A percentile compares a stretch with the other conserved stretches of the same genome.
These are phyloP conservation scores for Pseudogymnoascus sp. DNA, from an alignment of 2,329 filamentous ascomycete genomes.

Conservation along the genomic window DNA sequence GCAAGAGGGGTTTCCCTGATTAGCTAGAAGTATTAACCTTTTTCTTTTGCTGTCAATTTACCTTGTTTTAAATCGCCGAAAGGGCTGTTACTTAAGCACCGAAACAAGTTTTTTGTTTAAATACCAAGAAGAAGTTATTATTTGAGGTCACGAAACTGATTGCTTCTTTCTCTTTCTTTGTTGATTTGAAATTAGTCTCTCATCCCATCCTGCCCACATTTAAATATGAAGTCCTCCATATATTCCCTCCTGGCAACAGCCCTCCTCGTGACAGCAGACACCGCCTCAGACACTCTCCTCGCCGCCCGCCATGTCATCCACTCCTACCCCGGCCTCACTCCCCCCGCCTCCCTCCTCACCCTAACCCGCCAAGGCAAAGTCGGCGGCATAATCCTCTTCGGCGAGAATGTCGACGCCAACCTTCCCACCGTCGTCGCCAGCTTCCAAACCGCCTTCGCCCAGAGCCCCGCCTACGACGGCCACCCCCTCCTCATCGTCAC, in stretches of 20 bases:
- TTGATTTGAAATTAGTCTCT: background rate
- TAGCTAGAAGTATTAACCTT: background rate
- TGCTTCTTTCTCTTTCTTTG: background rate
- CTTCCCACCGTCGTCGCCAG: slow-evolving; percentile 17
- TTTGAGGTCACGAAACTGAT: background rate
- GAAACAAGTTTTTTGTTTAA: background rate
- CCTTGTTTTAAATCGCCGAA: background rate
- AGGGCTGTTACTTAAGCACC: background rate
- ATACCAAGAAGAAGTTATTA: background rate
- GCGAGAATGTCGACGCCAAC: slow-evolving; percentile 25
- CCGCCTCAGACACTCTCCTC: background rate
- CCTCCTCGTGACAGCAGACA: background rate
- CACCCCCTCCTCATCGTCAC: slow-evolving; percentile 27
- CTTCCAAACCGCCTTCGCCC: slow-evolving; percentile 23
- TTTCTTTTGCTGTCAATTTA: background rate
- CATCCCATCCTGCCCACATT: background rate
- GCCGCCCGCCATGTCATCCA: slow-evolving; percentile 26
- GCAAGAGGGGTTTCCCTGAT: background rate
- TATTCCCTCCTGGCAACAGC: background rate
- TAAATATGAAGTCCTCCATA: background rate
- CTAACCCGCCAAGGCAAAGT: slow-evolving; percentile 26
- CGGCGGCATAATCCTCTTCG: slow-evolving; percentile 28
- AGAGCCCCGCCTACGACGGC: slow-evolving; percentile 19
- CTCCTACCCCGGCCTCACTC: slow-evolving; percentile 25
- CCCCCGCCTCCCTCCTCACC: slow-evolving; percentile 22